These are phyloP conservation scores for Sarocladium kiliense DNA, from an alignment of 2,329 filamentous ascomycete genomes.

Conservation along the genomic window DNA sequence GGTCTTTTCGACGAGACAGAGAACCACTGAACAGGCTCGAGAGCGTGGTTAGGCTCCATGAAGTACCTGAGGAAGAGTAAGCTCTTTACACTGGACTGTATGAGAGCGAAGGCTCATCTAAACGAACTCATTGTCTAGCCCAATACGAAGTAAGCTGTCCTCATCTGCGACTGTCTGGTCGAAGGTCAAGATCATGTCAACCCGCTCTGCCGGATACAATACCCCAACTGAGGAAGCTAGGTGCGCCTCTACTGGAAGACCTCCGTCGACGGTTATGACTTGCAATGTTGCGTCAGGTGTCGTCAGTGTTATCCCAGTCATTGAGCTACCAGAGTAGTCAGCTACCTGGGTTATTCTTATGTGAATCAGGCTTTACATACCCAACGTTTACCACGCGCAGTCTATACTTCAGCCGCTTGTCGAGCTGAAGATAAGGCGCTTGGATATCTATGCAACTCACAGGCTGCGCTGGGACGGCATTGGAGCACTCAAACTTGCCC, in stretches of 20 bases:
- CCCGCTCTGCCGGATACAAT: not conserved
- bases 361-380: not conserved
- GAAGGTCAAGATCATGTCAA: not conserved
- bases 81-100: not conserved
- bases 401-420: not conserved
- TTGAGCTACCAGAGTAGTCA: not conserved
- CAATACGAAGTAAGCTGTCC: not conserved
- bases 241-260: not conserved
- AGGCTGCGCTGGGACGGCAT: not conserved
- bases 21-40: not conserved
- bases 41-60: not conserved
- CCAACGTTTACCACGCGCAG: not conserved
- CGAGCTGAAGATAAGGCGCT: not conserved
- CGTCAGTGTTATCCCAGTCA: not conserved
- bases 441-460: not conserved
- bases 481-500: conserved; percentile 5
- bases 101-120: no score
- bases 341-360: not conserved
- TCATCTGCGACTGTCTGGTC: not conserved
- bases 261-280: not conserved
- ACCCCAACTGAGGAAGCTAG: not conserved
- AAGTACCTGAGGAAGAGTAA: not conserved
- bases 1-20: not conserved
- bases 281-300: not conserved
- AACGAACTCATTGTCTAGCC: not conserved